Percentiles rank a stretch among this genome's conserved stretches.
Evolutionary conservation across 106 monocot species (phyloP).

Genomic region (Posidonia australis): DNA sequence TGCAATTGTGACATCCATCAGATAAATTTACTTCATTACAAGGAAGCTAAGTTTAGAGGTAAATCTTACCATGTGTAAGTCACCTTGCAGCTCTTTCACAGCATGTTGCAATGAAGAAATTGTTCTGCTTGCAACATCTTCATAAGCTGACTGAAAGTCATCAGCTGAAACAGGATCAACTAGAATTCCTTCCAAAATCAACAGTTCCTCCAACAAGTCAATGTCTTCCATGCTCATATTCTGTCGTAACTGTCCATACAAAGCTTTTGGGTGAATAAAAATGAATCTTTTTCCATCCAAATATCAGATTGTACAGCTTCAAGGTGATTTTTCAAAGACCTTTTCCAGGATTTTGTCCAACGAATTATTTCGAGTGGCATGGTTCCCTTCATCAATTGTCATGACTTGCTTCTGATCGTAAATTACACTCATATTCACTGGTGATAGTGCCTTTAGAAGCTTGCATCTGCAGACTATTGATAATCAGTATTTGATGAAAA

Average conservation of each 20-base stretch:
- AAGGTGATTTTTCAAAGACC: conserved; percentile 16
- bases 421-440: not conserved
- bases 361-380: not conserved
- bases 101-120: conserved; percentile 34
- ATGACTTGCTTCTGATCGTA: not conserved
- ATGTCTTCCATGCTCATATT: conserved; percentile 29
- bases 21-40: not conserved
- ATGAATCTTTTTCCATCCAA: not conserved
- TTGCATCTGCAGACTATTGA: conserved; percentile 46
- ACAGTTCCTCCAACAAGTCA: conserved; percentile 38
- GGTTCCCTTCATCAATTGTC: not conserved
- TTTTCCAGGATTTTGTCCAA: conserved; percentile 25
- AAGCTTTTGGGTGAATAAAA: not conserved
- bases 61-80: conserved; percentile 28
- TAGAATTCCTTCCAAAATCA: conserved; percentile 36
- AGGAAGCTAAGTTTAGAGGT: not conserved
- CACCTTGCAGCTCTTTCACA: conserved; percentile 29
- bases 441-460: conserved; percentile 45
- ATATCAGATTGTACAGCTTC: not conserved
- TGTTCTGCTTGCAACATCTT: conserved; percentile 15
- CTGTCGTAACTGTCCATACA: conserved; percentile 28
- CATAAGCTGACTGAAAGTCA: conserved; percentile 21
- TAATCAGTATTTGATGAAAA: not conserved
- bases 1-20: conserved; percentile 4
- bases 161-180: conserved; percentile 27